These are phyloP conservation scores for Thermochaetoides thermophila DNA, from an alignment of 495 filamentous ascomycete genomes.

Conservation along the genomic window DNA sequence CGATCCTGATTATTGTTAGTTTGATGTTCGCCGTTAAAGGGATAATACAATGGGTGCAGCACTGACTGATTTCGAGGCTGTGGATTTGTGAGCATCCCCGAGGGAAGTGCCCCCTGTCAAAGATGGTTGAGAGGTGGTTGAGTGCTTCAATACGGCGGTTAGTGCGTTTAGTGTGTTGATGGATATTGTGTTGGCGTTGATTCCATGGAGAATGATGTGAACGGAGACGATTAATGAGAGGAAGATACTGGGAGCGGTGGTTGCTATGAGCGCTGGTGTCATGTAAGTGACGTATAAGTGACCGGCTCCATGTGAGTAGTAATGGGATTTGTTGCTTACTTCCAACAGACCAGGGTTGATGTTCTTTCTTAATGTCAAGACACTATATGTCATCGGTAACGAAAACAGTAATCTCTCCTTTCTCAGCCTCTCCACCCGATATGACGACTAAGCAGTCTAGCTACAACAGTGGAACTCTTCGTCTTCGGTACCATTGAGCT, in stretches of 20 bases:
- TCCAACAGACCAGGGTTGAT: slow-evolving; percentile 4
- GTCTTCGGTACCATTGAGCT: slow-evolving; percentile 5
- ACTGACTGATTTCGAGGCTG: slow-evolving; percentile 3
- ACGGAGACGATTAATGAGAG: slow-evolving; percentile 11
- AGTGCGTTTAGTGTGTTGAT: slow-evolving; percentile 5
- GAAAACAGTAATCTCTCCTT: not conserved
- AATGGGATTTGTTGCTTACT: too few relatives aligned
- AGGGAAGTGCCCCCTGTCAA: slow-evolving; percentile 1
- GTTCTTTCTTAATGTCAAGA: slow-evolving; percentile 8
- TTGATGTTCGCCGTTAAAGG: slow-evolving; percentile 9
- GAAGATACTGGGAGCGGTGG: slow-evolving; percentile 13
- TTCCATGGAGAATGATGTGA: slow-evolving; percentile 16
- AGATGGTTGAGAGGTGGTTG: not conserved
- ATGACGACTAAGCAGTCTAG: not conserved
- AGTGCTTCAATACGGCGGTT: slow-evolving; percentile 5
- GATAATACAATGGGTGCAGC: slow-evolving; percentile 11
- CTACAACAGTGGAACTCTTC: slow-evolving; percentile 4
- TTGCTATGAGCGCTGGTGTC: slow-evolving; percentile 16
- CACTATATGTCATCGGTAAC: slow-evolving; percentile 3
- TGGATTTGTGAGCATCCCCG: slow-evolving; percentile 1
- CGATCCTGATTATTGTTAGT: slow-evolving; percentile 15
- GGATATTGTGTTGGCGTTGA: slow-evolving; percentile 13
- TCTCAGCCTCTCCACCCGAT: not conserved
- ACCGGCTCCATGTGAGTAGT: too few relatives aligned
- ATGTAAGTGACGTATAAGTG: slow-evolving; percentile 1